phyloP scores from a whole-genome alignment of 2,329 filamentous ascomycete genomes.

The Orbilia oligospora region DNA sequence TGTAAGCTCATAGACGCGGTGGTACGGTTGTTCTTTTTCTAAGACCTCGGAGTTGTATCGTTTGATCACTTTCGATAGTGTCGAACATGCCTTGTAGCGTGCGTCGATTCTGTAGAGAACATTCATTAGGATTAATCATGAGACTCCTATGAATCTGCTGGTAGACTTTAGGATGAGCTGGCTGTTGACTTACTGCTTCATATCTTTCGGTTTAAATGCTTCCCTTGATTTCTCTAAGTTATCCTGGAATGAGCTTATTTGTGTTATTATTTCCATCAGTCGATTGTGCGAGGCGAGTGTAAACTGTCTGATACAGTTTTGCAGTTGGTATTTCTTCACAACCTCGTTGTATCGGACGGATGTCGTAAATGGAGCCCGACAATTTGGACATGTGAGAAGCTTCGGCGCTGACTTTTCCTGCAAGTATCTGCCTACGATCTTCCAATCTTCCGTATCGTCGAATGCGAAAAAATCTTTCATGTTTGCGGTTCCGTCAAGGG shows the following conservation, averaged over 20 bases:
- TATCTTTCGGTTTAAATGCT: background rate
- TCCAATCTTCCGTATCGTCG: constrained; percentile 63
- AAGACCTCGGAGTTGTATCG: constrained; percentile 27
- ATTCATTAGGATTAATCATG: background rate
- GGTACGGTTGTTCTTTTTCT: constrained; percentile 49
- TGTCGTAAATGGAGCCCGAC: constrained; percentile 33
- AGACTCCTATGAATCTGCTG: too few relatives aligned
- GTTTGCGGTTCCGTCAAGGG: constrained; percentile 75
- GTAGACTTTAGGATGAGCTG: constrained; percentile 8
- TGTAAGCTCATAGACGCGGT: constrained; percentile 50
- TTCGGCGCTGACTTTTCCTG: constrained; percentile 37
- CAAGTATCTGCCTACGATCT: constrained; percentile 17
- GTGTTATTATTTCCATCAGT: background rate
- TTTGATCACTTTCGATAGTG: background rate
- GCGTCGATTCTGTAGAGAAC: background rate
- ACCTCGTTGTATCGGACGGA: constrained; percentile 52
- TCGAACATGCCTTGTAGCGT: background rate
- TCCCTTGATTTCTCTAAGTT: constrained; percentile 25
- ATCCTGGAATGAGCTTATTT: constrained; percentile 12
- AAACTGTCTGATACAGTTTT: constrained; percentile 46
- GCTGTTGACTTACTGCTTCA: too few relatives aligned
- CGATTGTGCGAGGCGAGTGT: constrained; percentile 21
- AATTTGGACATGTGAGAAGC: constrained; percentile 41
- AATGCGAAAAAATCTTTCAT: constrained; percentile 71
- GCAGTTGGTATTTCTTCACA: constrained; percentile 50